Conservation (phyloP, 129 eudicot species). For the Arctium minus region DNA sequence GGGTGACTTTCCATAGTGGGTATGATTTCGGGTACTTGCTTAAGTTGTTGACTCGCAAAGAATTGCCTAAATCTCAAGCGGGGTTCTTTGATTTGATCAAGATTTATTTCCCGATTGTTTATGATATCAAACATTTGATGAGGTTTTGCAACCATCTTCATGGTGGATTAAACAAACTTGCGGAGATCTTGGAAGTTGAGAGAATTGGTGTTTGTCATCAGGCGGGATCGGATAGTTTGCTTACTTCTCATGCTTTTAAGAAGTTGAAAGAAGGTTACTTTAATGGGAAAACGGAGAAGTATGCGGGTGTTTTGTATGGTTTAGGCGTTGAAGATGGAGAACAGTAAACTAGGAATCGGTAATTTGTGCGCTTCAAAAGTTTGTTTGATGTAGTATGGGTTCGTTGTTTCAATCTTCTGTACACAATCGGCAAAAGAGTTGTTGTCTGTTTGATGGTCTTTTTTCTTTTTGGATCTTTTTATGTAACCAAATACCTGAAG, state of each 20-base stretch:
- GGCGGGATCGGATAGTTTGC: slow-evolving; percentile 74
- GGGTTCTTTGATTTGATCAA: slow-evolving; percentile 68
- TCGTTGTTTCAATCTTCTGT: slow-evolving; percentile 36
- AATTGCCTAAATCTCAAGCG: slow-evolving; percentile 50
- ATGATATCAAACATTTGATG: slow-evolving; percentile 73
- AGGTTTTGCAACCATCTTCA: slow-evolving; percentile 71
- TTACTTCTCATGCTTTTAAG: slow-evolving; percentile 53
- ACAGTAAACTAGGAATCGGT: slow-evolving; percentile 33
- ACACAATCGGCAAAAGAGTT: slow-evolving; percentile 54
- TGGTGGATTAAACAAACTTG: slow-evolving; percentile 71
- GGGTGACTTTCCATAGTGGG: slow-evolving; percentile 76
- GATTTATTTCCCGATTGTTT: slow-evolving; percentile 59
- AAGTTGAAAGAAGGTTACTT: slow-evolving; percentile 64
- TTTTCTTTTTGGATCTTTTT: slow-evolving; percentile 14
- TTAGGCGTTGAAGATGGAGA: slow-evolving; percentile 66
- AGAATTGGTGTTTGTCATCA: slow-evolving; percentile 65
- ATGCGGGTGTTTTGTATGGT: slow-evolving; percentile 76
- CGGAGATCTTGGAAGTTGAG: slow-evolving; percentile 63
- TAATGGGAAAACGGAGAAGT: slow-evolving; percentile 52
- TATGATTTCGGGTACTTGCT: slow-evolving; percentile 79
- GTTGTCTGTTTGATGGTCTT: slow-evolving; percentile 43
- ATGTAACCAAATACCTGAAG: slow-evolving; percentile 46
- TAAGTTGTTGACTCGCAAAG: slow-evolving; percentile 52
- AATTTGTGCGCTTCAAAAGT: slow-evolving; percentile 20
- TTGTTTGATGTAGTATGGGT: slow-evolving; percentile 42